Base-by-base conservation (phyloP, 2,329 filamentous ascomycete genomes). In the Aspergillus sp. region DNA sequence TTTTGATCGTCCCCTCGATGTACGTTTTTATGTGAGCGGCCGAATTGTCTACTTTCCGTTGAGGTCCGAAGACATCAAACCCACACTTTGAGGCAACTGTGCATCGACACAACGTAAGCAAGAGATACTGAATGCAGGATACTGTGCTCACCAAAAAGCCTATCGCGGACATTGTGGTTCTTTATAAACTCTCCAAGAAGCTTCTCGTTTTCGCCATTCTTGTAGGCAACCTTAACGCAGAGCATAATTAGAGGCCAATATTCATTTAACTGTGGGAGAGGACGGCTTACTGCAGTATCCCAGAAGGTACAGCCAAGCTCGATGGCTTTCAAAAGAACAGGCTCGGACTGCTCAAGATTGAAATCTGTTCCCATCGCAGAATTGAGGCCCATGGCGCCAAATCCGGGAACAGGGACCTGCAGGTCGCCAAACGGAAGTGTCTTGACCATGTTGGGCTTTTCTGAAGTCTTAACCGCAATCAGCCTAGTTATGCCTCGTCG, bases 351-450 rank as follows among this genome's bases (percentile, higher is more conserved):
- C 52, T 81, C 78, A 0, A 73, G 63, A 30, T 60, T 76, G 3
- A 81, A 61, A 55, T 79, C 77, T 34, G 49, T 73, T 4, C 80
- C 79, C 19, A 81, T 46, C 3, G 72, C 77, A 55, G 74, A 76
- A 59, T 71, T 80, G 12, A 82, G 64, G 7, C 80, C 80, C 79
- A 82, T 82, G 11, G 79, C 78, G 17, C 80, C 80, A 55, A 82
- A 82, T 51, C 79, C 79, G 1, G 79, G 78, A 5, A 63, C 61
- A 3, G 76, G 71, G 15, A 80, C 76, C 39, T 76, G 58, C 30
- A 74, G 66, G 51, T 74, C 64, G 20, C 62, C 66, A 49, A 80
- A 80, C 2, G 71, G 70, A 47, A 80, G 63, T 59, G 75, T 75
- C 52, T 77, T 73, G 59, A 75, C 76, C 77, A 79, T 74, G 13